Conservation (phyloP, 2,329 filamentous ascomycete species). For the Calcarisporium arbuscula region DNA sequence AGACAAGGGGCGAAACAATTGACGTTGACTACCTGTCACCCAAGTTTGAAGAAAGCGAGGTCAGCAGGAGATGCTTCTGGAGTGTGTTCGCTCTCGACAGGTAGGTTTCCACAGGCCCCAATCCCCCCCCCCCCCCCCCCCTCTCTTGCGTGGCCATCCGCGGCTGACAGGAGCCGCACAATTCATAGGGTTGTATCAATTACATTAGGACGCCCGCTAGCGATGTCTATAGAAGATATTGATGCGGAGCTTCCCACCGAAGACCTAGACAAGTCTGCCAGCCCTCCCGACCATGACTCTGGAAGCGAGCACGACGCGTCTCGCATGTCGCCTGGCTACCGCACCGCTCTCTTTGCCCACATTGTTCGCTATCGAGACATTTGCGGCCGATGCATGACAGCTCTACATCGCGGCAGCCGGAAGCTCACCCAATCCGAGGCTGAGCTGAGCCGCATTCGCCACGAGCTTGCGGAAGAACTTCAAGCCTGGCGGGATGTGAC, state of each 20-base stretch:
- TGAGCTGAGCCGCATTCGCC: conserved; percentile 8
- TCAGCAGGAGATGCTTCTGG: conserved; percentile 35
- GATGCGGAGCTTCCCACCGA: conserved; percentile 28
- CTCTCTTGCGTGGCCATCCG: too few relatives aligned
- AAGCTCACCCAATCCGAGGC: conserved; percentile 2
- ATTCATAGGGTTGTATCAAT: conserved; percentile 28
- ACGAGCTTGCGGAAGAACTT: conserved; percentile 22
- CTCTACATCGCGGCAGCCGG: conserved; percentile 23
- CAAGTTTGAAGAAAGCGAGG: conserved; percentile 23
- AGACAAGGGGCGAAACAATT: conserved; percentile 2
- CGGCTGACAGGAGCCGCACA: too few relatives aligned
- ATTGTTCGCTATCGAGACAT: conserved; percentile 33
- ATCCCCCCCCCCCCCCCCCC: too few relatives aligned
- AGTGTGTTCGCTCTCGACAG: conserved; percentile 31
- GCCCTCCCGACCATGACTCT: conserved; percentile 7
- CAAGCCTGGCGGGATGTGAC: conserved; percentile 24
- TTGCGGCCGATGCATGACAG: conserved; percentile 30
- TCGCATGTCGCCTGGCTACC: conserved; percentile 17
- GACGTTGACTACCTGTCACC: not conserved
- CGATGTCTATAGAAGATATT: conserved; percentile 33
- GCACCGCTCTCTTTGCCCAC: conserved; percentile 28
- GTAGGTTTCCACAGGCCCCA: too few relatives aligned
- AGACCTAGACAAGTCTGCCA: conserved; percentile 13
- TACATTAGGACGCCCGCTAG: conserved; percentile 32
- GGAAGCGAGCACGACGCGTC: conserved; percentile 6